Base-by-base conservation (phyloP, 129 eudicot genomes). In the Chrysanthemum seticuspe region DNA sequence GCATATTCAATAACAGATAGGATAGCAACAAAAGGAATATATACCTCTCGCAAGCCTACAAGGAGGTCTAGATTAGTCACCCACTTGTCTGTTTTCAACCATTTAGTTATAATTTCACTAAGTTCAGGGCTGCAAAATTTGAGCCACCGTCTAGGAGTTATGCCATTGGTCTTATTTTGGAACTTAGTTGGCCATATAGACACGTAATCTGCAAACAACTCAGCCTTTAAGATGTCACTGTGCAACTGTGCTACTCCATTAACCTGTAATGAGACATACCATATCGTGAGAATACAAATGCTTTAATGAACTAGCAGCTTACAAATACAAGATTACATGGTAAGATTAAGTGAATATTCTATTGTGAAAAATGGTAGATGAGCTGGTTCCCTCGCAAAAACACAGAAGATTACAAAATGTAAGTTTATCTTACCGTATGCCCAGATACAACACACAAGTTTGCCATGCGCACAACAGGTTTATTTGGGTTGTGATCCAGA, bases 171-270 rank as follows among this genome's bases (percentile, higher is more conserved):
- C 75, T 95, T 95, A 65, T 95, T 95, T 76, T 95, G 99, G 78
- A 95, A 95, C 83, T 95, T 95, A 64, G 85, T 85, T 58, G 99
- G 99, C 99, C 99, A 95, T 72, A 91, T 78, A 48, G 97, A 90
- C 27, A 91, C 96, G 79, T 90, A 95, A 76, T 95, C 97, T 56
- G 90, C 87, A 79, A 95, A 95, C 50, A 95, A 79, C 78, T 95
- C 99, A 10, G 89, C 68, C 75, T 83, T 91, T 53, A 95, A 80
- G 68, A 95, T 95, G 84, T 95, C 99, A 84, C 99, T 95, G 72
- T 95, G 99, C 62, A 95, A 77, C 85, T 95, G 97, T 57, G 99
- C 99, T 58, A 95, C 99, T 76, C 99, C 99, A 79, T 95, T 95
- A 49, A 95, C 99, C 99, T 95, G 88, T 62, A 76, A 16, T 55